A percentile compares a stretch with the other conserved stretches of the same genome.
These are phyloP conservation scores for Candida frijolesensis DNA, from an alignment of 1,139 yeast genomes.

Conservation along the genomic window DNA sequence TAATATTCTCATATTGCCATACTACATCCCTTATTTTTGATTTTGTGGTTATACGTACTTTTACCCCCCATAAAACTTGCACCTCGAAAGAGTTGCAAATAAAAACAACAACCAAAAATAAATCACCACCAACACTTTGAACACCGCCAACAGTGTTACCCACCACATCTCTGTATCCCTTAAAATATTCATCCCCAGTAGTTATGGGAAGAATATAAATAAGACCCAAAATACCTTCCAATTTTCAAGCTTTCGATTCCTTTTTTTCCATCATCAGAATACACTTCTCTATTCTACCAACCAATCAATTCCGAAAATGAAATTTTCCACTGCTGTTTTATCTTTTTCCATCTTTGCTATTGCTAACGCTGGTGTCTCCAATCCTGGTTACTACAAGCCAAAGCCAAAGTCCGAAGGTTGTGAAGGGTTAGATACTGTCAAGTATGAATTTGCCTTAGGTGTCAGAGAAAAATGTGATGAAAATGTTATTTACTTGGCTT, in stretches of 20 bases:
- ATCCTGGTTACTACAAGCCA: constrained; percentile 2
- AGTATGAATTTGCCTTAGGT: constrained; percentile 11
- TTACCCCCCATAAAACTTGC: too few relatives aligned
- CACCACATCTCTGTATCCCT: too few relatives aligned
- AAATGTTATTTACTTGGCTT: constrained; percentile 6
- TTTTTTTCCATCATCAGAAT: constrained; percentile 1
- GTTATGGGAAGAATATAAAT: constrained; percentile 1
- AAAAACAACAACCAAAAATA: too few relatives aligned
- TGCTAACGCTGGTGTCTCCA: constrained; percentile 2
- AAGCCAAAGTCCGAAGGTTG: not conserved
- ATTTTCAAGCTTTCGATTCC: not conserved
- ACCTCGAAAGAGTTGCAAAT: too few relatives aligned
- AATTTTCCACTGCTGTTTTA: constrained; percentile 5
- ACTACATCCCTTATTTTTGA: too few relatives aligned
- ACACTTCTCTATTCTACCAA: not conserved
- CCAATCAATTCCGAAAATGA: not conserved
- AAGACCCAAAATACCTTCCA: not conserved
- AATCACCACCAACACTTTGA: too few relatives aligned
- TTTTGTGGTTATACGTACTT: too few relatives aligned
- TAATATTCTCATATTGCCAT: too few relatives aligned
- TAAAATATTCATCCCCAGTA: too few relatives aligned
- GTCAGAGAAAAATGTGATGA: constrained; percentile 9
- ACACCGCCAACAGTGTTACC: too few relatives aligned
- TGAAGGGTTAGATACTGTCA: constrained; percentile 6
- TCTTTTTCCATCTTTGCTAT: not conserved